phyloP scores from a whole-genome alignment of 2,329 filamentous ascomycete genomes.

The Coniochaeta hoffmannii region DNA sequence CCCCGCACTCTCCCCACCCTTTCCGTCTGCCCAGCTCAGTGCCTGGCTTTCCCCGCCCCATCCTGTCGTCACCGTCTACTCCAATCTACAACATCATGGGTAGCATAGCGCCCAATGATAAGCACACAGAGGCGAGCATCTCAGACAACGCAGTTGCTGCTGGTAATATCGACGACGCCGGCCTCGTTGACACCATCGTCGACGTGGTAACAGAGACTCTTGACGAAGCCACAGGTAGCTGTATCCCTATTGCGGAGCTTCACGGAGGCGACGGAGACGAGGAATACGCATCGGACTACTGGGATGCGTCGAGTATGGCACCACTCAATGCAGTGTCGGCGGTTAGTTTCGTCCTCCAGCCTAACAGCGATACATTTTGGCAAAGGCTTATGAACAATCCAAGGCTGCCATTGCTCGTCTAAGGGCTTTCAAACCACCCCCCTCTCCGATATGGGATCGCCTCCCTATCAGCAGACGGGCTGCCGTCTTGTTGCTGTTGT shows the following conservation, averaged over 20 bases:
- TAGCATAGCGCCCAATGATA: neutral
- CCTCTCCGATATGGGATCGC: slow-evolving; percentile 54
- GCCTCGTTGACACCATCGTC: neutral
- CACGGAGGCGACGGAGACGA: neutral
- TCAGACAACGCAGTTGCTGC: neutral
- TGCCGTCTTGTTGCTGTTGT: slow-evolving; percentile 81
- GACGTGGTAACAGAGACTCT: neutral
- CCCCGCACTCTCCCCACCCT: neutral
- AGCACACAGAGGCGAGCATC: neutral
- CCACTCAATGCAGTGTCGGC: slow-evolving; percentile 45
- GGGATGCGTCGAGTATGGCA: slow-evolving; percentile 51
- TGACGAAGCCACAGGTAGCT: neutral
- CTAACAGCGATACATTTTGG: slow-evolving; percentile 4
- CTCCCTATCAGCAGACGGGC: slow-evolving; percentile 63
- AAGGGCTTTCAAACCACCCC: slow-evolving; percentile 51
- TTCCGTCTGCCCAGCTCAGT: neutral
- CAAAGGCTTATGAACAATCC: slow-evolving; percentile 21
- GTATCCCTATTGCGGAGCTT: neutral
- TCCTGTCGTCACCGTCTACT: neutral
- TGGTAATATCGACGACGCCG: neutral
- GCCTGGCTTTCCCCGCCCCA: neutral
- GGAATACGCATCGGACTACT: slow-evolving; percentile 36
- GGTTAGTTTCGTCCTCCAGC: slow-evolving; percentile 31
- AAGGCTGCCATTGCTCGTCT: slow-evolving; percentile 55
- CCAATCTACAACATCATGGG: neutral